Evolutionary conservation across 2,329 filamentous ascomycete genomes (phyloP), one percentile per base, ranked within the genome.

Genomic region (Macrophomina phaseolina): DNA sequence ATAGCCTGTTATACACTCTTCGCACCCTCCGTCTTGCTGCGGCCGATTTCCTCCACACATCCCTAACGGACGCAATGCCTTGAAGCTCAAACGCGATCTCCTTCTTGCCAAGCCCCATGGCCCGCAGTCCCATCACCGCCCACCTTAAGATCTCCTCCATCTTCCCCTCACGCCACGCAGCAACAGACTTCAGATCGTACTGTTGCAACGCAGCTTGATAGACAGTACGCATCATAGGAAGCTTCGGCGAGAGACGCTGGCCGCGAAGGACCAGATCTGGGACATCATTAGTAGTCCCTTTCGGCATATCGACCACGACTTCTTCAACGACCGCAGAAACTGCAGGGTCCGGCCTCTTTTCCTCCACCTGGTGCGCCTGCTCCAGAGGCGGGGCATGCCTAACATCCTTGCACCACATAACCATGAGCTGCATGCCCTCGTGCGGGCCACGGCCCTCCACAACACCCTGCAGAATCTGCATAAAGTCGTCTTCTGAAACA

Each of bases 381-480:
- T 62, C 58, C 9, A 62, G 42, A 12, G 52, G 42, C n/a, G 11
- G 23, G 32, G 46, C 36, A 7, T 18, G 12, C 9, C 48, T n/a
- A 9, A 65, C 34, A 11, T 68, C 68, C 16, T 63, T 42, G 63
- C 81, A 84, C 81, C 85, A 88, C 42, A 74, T 75, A 9, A 82
- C 73, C 66, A 85, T 84, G 40, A 88, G 70, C 4, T 71, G 75
- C 66, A 78, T 81, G 67, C 84, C 88, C 40, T 78, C 78, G 9
- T 69, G 65, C 66, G 81, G 83, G 64, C 83, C 84, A 55, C 83
- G 80, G 0, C 78, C 77, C 34, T 83, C 80, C 2, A 86, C 82
- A 8, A 88, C 78, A n/a, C 84, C 85, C 51, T 82, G 78, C 6
- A 91, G 82, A 6, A 88, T 68, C 32, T 30, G 48, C 16, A 48